Evolutionary conservation across 371 early-diverging fungal genomes (phyloP), one percentile per base, ranked within the genome.

Genomic region (Rhizopus microsporus): DNA sequence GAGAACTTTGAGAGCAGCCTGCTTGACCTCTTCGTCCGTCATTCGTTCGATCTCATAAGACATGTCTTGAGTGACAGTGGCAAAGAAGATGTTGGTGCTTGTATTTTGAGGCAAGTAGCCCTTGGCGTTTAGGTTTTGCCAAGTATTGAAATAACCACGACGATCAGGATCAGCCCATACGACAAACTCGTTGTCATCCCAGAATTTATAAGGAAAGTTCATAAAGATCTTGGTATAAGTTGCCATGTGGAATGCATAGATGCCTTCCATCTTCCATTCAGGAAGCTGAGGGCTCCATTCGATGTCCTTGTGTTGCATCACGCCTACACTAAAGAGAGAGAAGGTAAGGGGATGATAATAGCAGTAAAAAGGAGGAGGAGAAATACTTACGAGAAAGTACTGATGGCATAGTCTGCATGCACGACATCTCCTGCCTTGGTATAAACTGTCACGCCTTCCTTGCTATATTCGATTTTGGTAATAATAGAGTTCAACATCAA

Each of bases 221-320:
- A 79, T 37, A 46, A 79, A 79, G 56, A 79, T 76, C 44, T 79
- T 79, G 52, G 72, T 68, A 40, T 79, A 79, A 8, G 79, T 79
- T 15, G 79, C 79, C 76, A 79, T 76, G 34, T 79, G 70, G 56
- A 79, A 79, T 3, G 67, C 72, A 50, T 60, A 70, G 29, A 79
- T 45, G 29, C 76, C 79, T 54, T 76, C 76, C 13, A 60, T 37
- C 37, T 79, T 79, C 79, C 79, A 79, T 2, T 54, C 68, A 33
- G 79, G 79, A 3, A 79, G 35, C 2, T 30, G 44, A 3, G 79
- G 79, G 3, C 53, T 55, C 72, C 74, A 79, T 56, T 69, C 45
- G 43, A 79, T 60, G 46, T 76, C 80, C 8, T 62, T 29, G 57
- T 72, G 57, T 33, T 79, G 68, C 33, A 79, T 59, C 0, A 79